A percentile compares a stretch with the other conserved stretches of the same genome.
Evolutionary conservation across 441 rosid genomes (phyloP).

Genomic region (Aleurites moluccanus): DNA sequence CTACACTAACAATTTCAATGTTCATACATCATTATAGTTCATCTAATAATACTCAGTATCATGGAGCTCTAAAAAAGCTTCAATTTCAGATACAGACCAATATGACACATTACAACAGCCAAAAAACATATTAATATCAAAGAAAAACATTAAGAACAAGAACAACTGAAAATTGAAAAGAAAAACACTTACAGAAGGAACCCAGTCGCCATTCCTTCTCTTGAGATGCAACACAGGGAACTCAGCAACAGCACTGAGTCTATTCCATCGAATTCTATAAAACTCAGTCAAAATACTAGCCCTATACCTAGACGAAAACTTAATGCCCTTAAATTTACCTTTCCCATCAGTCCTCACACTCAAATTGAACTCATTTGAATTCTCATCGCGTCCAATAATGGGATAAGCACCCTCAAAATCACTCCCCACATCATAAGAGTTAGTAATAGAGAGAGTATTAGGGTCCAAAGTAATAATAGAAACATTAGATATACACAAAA

Average conservation of each 20-base stretch:
- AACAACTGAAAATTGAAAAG: not conserved
- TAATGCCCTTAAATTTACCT: constrained; percentile 83
- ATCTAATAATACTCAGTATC: no score
- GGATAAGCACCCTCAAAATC: constrained; percentile 90
- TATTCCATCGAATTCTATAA: constrained; percentile 74
- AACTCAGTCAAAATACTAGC: constrained; percentile 87
- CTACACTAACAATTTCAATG: no score
- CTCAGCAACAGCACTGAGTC: constrained; percentile 70
- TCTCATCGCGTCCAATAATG: constrained; percentile 74
- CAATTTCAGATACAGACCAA: no score
- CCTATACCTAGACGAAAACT: constrained; percentile 79
- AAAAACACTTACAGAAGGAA: constrained; percentile 52
- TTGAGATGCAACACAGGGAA: constrained; percentile 86
- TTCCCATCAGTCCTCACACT: constrained; percentile 89
- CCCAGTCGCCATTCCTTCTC: constrained; percentile 82
- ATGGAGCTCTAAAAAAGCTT: no score
- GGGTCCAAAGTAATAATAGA: constrained; percentile 90
- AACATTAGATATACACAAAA: constrained; percentile 69
- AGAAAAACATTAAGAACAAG: not conserved
- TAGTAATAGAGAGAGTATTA: constrained; percentile 69
- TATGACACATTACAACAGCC: no score
- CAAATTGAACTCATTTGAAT: constrained; percentile 72
- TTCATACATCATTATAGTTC: no score
- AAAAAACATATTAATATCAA: no score
- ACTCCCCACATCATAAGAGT: constrained; percentile 63